Conservation (phyloP, 2,329 filamentous ascomycete species). For the Nothopassalora personata region DNA sequence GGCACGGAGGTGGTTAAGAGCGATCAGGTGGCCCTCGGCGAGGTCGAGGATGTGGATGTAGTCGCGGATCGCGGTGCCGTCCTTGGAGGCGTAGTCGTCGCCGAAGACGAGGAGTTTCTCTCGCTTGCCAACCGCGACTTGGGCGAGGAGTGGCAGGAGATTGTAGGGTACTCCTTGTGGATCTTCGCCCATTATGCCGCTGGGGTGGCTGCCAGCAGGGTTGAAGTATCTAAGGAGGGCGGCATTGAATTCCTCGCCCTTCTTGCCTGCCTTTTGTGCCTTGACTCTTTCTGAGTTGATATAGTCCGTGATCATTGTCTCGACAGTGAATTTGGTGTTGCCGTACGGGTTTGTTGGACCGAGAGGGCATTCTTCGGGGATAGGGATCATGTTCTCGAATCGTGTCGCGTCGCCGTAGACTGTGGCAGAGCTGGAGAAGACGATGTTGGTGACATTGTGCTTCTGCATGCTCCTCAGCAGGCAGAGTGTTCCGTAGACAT, state of each 20-base stretch:
- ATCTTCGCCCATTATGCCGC: conserved; percentile 96
- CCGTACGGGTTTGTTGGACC: conserved; percentile 97
- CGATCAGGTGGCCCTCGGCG: conserved; percentile 76
- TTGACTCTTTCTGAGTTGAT: conserved; percentile 82
- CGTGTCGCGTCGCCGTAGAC: conserved; percentile 97
- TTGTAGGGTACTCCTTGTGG: conserved; percentile 95
- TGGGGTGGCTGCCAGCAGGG: conserved; percentile 89
- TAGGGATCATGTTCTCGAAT: conserved; percentile 97
- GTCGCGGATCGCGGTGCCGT: conserved; percentile 91
- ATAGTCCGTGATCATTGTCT: conserved; percentile 85
- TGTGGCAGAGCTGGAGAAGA: conserved; percentile 96
- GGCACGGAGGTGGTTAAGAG: conserved; percentile 81
- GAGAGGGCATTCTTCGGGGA: conserved; percentile 92
- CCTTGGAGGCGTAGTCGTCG: conserved; percentile 83
- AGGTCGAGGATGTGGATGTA: conserved; percentile 97
- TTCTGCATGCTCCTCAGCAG: conserved; percentile 82
- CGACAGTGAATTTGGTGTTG: conserved; percentile 89
- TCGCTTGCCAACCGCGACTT: conserved; percentile 91
- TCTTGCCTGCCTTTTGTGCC: conserved; percentile 71
- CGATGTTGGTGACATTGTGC: conserved; percentile 91
- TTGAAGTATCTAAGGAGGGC: conserved; percentile 97
- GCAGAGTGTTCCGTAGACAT: conserved; percentile 85
- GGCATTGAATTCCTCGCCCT: conserved; percentile 79
- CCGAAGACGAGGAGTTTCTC: conserved; percentile 94
- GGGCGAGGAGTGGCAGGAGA: conserved; percentile 84